Percentiles rank a stretch among this genome's conserved stretches.
Conservation (phyloP, 1,284 basidiomycete species). For the Ceratobasidium sp. region DNA sequence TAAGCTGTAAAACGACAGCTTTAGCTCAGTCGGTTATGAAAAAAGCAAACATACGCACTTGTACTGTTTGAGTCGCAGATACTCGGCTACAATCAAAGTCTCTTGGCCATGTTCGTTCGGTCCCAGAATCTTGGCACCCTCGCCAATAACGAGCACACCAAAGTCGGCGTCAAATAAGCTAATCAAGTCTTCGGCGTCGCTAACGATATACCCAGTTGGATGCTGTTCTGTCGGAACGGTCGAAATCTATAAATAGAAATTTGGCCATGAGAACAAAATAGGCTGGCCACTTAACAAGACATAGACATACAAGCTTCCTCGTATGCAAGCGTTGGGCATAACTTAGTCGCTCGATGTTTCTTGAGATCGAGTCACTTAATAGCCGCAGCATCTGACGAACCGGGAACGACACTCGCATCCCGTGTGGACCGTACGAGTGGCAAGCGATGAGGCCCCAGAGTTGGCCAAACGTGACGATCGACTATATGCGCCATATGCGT, state of each 20-base stretch:
- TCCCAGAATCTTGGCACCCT: conserved; percentile 86
- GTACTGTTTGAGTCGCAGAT: conserved; percentile 80
- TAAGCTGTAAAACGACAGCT: conserved; percentile 46
- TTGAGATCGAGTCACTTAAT: conserved; percentile 82
- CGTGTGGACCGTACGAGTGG: conserved; percentile 79
- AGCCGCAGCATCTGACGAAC: conserved; percentile 83
- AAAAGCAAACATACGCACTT: conserved; percentile 55
- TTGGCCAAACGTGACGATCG: conserved; percentile 82
- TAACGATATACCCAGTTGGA: conserved; percentile 85
- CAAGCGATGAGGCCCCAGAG: conserved; percentile 88
- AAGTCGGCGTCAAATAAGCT: conserved; percentile 85
- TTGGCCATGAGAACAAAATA: too few relatives aligned
- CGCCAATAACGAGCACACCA: conserved; percentile 84
- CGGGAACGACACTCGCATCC: conserved; percentile 86
- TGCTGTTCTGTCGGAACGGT: conserved; percentile 76
- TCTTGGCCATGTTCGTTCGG: conserved; percentile 84
- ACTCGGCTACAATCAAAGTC: conserved; percentile 83
- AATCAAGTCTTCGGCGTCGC: conserved; percentile 84
- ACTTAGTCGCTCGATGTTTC: conserved; percentile 82
- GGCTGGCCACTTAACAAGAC: conserved; percentile 22
- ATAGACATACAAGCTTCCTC: conserved; percentile 68
- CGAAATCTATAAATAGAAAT: conserved; percentile 63
- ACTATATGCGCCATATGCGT: conserved; percentile 53
- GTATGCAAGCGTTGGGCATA: conserved; percentile 82
- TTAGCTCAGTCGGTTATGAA: not conserved